Evolutionary conservation across 106 monocot genomes (phyloP), one percentile per base, ranked within the genome.

Genomic region (Platanthera guangdongensis): DNA sequence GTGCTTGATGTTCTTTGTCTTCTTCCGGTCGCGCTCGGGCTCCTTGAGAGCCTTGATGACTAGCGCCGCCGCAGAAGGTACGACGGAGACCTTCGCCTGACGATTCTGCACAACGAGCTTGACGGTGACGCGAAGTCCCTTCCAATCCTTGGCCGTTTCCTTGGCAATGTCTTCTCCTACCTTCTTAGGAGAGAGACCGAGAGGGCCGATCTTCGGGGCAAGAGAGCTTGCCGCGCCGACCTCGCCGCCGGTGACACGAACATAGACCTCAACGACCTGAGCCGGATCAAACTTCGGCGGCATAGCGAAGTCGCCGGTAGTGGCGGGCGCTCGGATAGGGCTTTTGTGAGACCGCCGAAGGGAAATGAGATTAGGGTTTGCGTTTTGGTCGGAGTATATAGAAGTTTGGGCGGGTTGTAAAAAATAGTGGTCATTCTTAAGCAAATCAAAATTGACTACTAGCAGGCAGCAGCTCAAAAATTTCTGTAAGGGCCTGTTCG

Each of bases 31-130:
- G 28, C 86, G 75, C 84, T 85, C 85, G 0, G 86, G 86, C 74
- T 89, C 89, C 79, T 86, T 89, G 30, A 89, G 74, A 10, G 86
- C 86, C 82, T 86, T 86, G 81, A 89, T 89, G n/a, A 89, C 84
- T 16, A 89, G 81, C 48, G 89, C 21, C 89, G 71, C 84, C 81
- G 83, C 3, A 81, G 89, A 89, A 46, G 89, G 86, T 7, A 89
- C 89, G 51, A 89, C 86, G 77, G 77, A 3, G 68, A 86, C 89
- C 79, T 89, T 89, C 19, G 89, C 89, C 82, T 89, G 86, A 6
- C 86, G 83, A 51, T 86, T 89, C 84, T 86, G 25, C 84, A 86
- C 86, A 28, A 85, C 84, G 50, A 89, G 82, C 80, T 86, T 89
- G n/a, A 89, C 84, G 69, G 86, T 89, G 48, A 89, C 86, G 48